phyloP scores from a whole-genome alignment of 768 basidiomycete species.

The Mycena olivaceomarginata region DNA sequence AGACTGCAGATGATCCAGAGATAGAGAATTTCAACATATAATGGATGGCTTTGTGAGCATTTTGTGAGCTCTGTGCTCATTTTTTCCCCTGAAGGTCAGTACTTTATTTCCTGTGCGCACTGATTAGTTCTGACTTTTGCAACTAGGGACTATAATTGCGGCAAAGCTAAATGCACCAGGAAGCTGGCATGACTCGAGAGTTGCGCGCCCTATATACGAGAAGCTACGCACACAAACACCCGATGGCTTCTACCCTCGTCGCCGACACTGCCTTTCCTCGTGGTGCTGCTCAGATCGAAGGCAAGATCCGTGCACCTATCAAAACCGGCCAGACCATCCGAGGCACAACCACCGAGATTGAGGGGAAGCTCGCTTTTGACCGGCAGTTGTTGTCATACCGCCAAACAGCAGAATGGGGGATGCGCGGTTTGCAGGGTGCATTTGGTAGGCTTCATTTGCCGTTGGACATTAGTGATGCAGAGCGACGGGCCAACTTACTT shows the following conservation, averaged over 20 bases:
- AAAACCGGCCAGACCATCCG: neutral
- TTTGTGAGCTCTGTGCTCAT: too few species aligned
- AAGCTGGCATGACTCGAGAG: too few species aligned
- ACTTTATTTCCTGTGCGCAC: neutral
- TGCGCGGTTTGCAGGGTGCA: neutral
- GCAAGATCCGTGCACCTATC: too few species aligned
- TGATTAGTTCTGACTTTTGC: neutral
- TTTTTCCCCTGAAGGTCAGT: neutral
- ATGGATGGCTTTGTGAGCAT: neutral
- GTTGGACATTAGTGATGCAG: neutral
- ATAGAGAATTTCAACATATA: neutral
- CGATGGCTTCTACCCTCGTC: slow-evolving; percentile 1
- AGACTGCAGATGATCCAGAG: neutral
- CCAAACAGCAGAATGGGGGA: neutral
- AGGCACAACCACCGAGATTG: neutral
- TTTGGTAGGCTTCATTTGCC: neutral
- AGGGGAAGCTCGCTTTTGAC: neutral
- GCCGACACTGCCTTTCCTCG: neutral
- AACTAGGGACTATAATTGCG: neutral
- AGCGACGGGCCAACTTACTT: neutral
- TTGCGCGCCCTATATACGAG: too few species aligned
- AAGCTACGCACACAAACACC: neutral
- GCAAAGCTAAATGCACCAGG: neutral
- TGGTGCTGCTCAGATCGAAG: too few species aligned
- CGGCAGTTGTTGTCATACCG: neutral